These are phyloP conservation scores for Collybiopsis confluens DNA, from an alignment of 768 basidiomycete species.

Conservation along the genomic window DNA sequence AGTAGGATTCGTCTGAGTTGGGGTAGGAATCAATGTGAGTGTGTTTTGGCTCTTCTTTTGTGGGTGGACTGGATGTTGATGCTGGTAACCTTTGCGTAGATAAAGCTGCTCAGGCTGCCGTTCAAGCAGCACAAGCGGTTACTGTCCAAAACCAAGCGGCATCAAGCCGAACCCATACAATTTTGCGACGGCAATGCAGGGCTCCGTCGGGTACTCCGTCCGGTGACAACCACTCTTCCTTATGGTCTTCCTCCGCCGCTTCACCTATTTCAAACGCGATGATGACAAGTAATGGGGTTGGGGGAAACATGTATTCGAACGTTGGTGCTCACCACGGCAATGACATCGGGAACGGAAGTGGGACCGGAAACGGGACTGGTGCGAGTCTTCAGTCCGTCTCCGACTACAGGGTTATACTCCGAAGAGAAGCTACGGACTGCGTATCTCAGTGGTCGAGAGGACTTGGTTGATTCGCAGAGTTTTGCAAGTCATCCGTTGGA, in stretches of 20 bases:
- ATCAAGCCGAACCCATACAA: conserved; percentile 4
- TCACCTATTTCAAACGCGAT: no score
- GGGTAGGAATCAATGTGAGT: conserved; percentile 89
- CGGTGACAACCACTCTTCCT: conserved; percentile 14
- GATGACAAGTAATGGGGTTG: no score
- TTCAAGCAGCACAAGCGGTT: conserved; percentile 75
- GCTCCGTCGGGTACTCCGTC: no score
- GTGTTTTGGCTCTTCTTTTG: not conserved
- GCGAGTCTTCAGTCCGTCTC: conserved; percentile 11
- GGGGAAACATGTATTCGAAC: conserved; percentile 9
- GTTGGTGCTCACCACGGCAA: no score
- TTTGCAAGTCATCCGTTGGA: conserved; percentile 9
- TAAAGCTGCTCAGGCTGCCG: conserved; percentile 88
- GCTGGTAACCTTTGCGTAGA: conserved; percentile 52
- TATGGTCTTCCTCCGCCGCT: no score
- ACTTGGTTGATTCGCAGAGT: conserved; percentile 7
- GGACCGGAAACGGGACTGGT: no score
- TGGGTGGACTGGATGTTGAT: not conserved
- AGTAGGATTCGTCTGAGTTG: conserved; percentile 88
- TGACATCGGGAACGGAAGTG: no score
- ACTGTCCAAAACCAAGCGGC: conserved; percentile 48
- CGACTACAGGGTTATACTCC: conserved; percentile 6
- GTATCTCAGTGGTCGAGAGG: conserved; percentile 11
- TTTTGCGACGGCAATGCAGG: conserved; percentile 3
- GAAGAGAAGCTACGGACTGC: conserved; percentile 17